Conservation (phyloP, 1,284 basidiomycete species). For the Cryptococcus sp. region DNA sequence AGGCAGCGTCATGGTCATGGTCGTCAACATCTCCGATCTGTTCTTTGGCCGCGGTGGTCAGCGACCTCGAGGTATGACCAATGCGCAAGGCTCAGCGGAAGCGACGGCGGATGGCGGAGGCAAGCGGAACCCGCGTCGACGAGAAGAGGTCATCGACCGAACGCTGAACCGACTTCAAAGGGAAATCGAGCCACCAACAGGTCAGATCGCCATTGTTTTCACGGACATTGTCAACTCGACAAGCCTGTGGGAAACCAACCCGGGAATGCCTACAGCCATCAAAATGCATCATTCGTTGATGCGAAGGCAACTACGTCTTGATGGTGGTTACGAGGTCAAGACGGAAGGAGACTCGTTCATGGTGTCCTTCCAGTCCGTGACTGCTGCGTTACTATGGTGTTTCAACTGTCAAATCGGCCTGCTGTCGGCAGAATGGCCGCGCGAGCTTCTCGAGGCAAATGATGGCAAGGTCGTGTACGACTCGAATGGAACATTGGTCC, state of each 20-base stretch:
- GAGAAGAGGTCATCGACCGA: conserved; percentile 54
- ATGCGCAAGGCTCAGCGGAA: conserved; percentile 15
- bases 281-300: conserved; percentile 86
- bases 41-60: conserved; percentile 59
- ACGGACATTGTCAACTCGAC: conserved; percentile 99
- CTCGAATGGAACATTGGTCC: conserved; percentile 68
- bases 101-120: conserved; percentile 22
- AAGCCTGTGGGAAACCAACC: conserved; percentile 93
- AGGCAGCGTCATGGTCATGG: conserved; percentile 97
- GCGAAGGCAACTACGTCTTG: conserved; percentile 81
- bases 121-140: conserved; percentile 11
- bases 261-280: conserved; percentile 95
- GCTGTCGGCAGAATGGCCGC: conserved; percentile 85
- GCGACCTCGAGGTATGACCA: conserved; percentile 54
- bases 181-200: conserved; percentile 84
- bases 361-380: conserved; percentile 91
- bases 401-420: conserved; percentile 85
- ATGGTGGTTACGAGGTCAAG: conserved; percentile 98
- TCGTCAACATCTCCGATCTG: conserved; percentile 79
- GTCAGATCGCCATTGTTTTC: conserved; percentile 91
- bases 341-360: conserved; percentile 99
- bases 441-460: conserved; percentile 89
- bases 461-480: conserved; percentile 85
- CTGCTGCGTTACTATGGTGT: conserved; percentile 88
- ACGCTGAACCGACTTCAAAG: conserved; percentile 65